Conservation (phyloP, 345 rosid species). For the Dipteronia sinensis region DNA sequence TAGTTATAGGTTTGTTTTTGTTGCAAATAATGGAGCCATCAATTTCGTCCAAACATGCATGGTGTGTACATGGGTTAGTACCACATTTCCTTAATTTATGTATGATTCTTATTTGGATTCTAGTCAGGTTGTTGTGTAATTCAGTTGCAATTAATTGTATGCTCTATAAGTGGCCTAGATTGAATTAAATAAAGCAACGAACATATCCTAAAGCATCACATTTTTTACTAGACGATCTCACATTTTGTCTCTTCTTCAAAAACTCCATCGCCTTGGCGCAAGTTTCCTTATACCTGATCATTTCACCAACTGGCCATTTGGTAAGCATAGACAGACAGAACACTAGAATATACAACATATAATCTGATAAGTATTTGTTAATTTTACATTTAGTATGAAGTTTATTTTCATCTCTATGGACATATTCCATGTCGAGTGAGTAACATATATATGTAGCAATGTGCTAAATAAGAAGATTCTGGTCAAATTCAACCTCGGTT, state of each 20-base stretch:
- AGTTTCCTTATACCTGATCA: slow-evolving; percentile 14
- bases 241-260: not conserved
- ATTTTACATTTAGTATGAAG: not conserved
- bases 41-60: no score
- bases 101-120: no score
- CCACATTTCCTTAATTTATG: no score
- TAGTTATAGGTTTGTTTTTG: no score
- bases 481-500: slow-evolving; percentile 7
- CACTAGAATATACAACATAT: slow-evolving; percentile 23
- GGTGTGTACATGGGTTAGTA: no score
- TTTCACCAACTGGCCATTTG: not conserved
- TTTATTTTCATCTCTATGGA: not conserved
- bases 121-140: no score
- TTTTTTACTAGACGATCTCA: not conserved
- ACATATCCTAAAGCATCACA: not conserved
- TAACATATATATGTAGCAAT: slow-evolving; percentile 9
- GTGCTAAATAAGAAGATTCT: slow-evolving; percentile 11
- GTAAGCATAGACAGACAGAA: slow-evolving; percentile 20
- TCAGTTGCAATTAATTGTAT: no score
- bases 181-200: no score
- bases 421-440: not conserved
- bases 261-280: slow-evolving; percentile 2
- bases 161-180: no score
- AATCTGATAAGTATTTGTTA: slow-evolving; percentile 21
- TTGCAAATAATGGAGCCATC: no score